Evolutionary conservation across 441 rosid genomes (phyloP).

Genomic region (Erodium trifolium): DNA sequence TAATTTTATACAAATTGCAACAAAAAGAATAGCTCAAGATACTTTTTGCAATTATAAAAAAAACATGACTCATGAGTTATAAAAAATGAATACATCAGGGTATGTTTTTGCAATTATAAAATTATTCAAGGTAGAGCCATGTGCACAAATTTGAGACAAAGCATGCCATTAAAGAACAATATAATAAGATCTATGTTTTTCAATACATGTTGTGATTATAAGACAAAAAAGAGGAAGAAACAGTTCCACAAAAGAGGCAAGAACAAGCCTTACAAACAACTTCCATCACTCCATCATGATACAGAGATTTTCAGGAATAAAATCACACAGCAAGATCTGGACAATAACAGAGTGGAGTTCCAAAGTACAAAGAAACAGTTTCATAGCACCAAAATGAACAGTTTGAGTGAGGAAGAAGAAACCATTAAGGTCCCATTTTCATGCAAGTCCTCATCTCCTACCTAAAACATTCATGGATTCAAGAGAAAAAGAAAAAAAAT

Average conservation of each 20-base stretch:
- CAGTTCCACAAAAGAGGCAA: background rate
- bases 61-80: no score
- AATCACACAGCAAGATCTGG: conserved; percentile 5
- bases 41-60: no score
- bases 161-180: background rate
- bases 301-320: conserved; percentile 1
- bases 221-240: background rate
- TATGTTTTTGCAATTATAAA: no score
- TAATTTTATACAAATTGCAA: no score
- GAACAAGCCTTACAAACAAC: background rate
- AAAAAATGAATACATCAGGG: no score
- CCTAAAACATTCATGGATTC: conserved; percentile 1
- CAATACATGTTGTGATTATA: background rate
- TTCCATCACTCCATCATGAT: background rate
- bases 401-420: background rate
- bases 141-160: no score
- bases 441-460: background rate
- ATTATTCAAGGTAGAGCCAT: no score
- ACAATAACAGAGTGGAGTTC: background rate
- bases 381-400: background rate
- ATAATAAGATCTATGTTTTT: background rate
- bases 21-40: no score
- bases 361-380: background rate
- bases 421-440: background rate
- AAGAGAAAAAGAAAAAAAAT: background rate